phyloP scores from a whole-genome alignment of 768 basidiomycete genomes.

The Serendipita indica region DNA sequence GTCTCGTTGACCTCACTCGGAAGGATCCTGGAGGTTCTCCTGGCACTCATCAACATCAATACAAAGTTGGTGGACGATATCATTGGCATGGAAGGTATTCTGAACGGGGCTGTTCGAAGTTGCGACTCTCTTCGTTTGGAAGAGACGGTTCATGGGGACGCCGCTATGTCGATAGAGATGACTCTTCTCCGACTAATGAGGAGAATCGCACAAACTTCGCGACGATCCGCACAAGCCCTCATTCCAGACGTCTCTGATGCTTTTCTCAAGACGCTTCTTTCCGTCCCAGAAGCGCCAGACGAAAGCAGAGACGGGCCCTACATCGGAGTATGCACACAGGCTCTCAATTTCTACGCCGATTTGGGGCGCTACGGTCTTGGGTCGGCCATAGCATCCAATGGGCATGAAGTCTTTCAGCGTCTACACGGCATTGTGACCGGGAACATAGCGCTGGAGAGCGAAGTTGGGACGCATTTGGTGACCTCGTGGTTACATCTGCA shows the following conservation, averaged over 20 bases:
- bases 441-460: slow-evolving; percentile 21
- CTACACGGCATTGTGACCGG: slow-evolving; percentile 24
- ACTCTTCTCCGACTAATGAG: slow-evolving; percentile 38
- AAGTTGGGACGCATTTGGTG: slow-evolving; percentile 24
- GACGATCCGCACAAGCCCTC: slow-evolving; percentile 47
- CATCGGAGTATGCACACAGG: slow-evolving; percentile 32
- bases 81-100: not conserved
- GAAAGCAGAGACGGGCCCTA: not conserved
- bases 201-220: slow-evolving; percentile 37
- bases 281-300: slow-evolving; percentile 30
- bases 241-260: slow-evolving; percentile 39
- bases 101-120: slow-evolving; percentile 33
- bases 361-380: slow-evolving; percentile 72
- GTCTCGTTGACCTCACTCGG: not conserved
- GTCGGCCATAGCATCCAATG: slow-evolving; percentile 49
- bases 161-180: slow-evolving; percentile 40
- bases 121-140: slow-evolving; percentile 36
- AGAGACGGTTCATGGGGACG: slow-evolving; percentile 44
- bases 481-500: slow-evolving; percentile 45
- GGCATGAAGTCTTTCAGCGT: slow-evolving; percentile 37
- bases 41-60: not conserved
- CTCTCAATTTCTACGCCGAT: slow-evolving; percentile 45
- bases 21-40: not conserved
- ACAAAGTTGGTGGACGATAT: not conserved
- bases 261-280: slow-evolving; percentile 55